Conservation (phyloP, 2,329 filamentous ascomycete genomes). For the Alternaria rosae region DNA sequence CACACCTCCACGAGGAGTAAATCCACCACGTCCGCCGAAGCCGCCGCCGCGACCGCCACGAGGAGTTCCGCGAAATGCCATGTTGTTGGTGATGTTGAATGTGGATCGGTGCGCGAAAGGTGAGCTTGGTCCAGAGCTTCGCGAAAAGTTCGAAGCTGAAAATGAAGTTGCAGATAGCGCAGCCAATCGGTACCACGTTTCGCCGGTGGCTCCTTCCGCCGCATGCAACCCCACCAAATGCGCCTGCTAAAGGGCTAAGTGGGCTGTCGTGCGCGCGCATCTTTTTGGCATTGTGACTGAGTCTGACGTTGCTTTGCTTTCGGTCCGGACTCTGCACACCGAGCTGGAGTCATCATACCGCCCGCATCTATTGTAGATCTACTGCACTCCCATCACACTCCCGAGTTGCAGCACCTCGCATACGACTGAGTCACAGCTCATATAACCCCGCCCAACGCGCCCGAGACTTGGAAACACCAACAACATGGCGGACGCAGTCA, state of each 20-base stretch:
- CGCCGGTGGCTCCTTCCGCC: conserved; percentile 25
- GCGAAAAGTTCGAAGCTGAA: conserved; percentile 37
- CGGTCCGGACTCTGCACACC: conserved; percentile 11
- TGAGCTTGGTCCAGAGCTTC: conserved; percentile 36
- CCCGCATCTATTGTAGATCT: neutral
- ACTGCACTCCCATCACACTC: conserved; percentile 3
- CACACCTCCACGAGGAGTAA: conserved; percentile 59
- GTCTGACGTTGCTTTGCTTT: conserved; percentile 13
- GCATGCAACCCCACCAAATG: conserved; percentile 35
- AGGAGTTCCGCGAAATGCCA: conserved; percentile 67
- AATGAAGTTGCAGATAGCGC: conserved; percentile 31
- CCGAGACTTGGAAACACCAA: conserved; percentile 26
- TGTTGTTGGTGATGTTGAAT: conserved; percentile 49
- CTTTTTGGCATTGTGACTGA: conserved; percentile 34
- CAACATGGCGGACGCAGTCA: conserved; percentile 59
- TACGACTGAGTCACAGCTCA: conserved; percentile 39
- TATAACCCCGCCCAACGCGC: conserved; percentile 26
- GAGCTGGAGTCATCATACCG: conserved; percentile 10
- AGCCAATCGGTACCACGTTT: conserved; percentile 39
- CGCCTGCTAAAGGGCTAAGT: conserved; percentile 27
- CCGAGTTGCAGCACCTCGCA: conserved; percentile 5
- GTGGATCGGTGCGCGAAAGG: conserved; percentile 38
- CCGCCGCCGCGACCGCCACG: conserved; percentile 53
- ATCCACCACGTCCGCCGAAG: conserved; percentile 62
- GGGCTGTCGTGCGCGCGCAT: conserved; percentile 33